Conservation (phyloP, 2,329 filamentous ascomycete genomes). For the Phoma sp. region DNA sequence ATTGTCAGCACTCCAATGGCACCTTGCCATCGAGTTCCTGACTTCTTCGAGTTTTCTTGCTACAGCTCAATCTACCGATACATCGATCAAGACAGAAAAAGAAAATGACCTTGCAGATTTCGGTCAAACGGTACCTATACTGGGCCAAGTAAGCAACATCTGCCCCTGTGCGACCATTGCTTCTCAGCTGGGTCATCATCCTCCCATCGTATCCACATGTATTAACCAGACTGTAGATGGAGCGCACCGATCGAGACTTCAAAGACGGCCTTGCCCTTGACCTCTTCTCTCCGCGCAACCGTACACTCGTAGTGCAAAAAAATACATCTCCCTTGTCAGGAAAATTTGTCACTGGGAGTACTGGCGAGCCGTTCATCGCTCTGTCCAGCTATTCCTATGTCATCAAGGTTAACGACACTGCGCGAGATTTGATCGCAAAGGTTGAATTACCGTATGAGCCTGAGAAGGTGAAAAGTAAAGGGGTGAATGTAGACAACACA, state of each 20-base stretch:
- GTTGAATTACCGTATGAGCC: constrained; percentile 43
- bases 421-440: constrained; percentile 45
- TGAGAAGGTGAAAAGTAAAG: constrained; percentile 14
- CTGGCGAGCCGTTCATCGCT: constrained; percentile 38
- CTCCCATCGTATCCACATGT: background rate
- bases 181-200: background rate
- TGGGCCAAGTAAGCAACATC: background rate
- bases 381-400: constrained; percentile 44
- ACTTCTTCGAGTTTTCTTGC: background rate
- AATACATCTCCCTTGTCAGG: constrained; percentile 25
- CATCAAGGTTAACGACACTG: constrained; percentile 42
- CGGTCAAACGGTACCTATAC: background rate
- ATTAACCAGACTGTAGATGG: constrained; percentile 16
- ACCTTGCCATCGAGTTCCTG: too few relatives aligned
- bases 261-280: constrained; percentile 44
- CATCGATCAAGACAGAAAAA: background rate
- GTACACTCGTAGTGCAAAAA: constrained; percentile 40
- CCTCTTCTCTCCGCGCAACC: constrained; percentile 42
- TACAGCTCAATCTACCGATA: background rate
- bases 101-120: background rate
- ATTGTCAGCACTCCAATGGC: too few relatives aligned
- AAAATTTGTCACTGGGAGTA: constrained; percentile 39
- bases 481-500: background rate
- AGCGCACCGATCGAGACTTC: constrained; percentile 42
- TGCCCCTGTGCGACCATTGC: background rate